phyloP scores from a whole-genome alignment of 306 rosid species.

The Castanospermum australe region DNA sequence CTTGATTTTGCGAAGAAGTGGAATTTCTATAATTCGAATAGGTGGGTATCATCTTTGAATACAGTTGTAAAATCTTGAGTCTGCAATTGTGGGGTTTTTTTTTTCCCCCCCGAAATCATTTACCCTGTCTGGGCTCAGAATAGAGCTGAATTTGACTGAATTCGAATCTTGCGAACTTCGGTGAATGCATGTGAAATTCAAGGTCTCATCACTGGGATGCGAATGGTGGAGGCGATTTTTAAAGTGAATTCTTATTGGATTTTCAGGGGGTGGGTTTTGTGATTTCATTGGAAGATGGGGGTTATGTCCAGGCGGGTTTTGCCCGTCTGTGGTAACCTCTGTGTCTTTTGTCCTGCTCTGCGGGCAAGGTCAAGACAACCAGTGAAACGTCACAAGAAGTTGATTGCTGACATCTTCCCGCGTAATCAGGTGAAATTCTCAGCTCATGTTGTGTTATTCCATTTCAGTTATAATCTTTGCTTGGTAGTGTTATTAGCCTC shows the following conservation, averaged over 20 bases:
- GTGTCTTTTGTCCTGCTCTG: constrained; percentile 92
- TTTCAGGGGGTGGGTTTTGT: constrained; percentile 42
- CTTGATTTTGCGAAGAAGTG: constrained; percentile 11
- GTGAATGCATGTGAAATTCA: constrained; percentile 1
- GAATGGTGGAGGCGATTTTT: constrained; percentile 1
- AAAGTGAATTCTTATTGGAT: constrained; percentile 18
- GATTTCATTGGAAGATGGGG: constrained; percentile 70
- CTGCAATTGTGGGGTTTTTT: background rate
- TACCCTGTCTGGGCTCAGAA: background rate
- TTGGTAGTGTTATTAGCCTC: constrained; percentile 11
- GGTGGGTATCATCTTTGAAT: constrained; percentile 25
- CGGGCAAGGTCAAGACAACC: constrained; percentile 97
- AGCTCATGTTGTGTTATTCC: background rate
- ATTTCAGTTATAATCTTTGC: background rate
- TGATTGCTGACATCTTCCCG: constrained; percentile 75
- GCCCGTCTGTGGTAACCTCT: constrained; percentile 98
- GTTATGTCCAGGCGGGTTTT: constrained; percentile 98
- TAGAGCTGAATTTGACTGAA: constrained; percentile 30
- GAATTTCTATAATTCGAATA: constrained; percentile 19
- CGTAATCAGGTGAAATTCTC: constrained; percentile 70
- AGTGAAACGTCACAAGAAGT: constrained; percentile 94
- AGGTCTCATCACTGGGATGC: constrained; percentile 14
- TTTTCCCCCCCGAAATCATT: background rate
- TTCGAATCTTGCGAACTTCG: background rate
- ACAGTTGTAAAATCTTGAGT: constrained; percentile 16